These are phyloP conservation scores for Typha latifolia DNA, from an alignment of 176 grass and related monocot genomes.

Conservation along the genomic window DNA sequence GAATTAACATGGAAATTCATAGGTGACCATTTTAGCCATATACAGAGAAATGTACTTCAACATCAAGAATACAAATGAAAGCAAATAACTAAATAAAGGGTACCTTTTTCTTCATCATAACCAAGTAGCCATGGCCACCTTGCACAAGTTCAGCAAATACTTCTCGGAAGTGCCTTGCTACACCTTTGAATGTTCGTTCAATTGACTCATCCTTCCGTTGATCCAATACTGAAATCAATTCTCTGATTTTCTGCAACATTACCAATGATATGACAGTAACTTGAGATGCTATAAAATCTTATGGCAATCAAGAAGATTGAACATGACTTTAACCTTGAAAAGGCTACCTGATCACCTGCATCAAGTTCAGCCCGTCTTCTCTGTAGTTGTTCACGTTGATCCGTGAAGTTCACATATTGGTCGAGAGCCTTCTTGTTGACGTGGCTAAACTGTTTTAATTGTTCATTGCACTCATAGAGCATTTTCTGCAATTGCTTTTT, in stretches of 20 bases:
- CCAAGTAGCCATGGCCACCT: conserved; percentile 82
- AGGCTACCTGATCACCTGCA: conserved; percentile 67
- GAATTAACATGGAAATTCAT: too few relatives aligned
- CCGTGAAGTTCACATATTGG: conserved; percentile 98
- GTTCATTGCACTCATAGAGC: conserved; percentile 82
- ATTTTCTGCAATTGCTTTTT: conserved; percentile 90
- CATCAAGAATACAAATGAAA: not conserved
- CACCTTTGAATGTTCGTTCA: conserved; percentile 98
- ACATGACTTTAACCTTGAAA: not conserved
- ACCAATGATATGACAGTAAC: not conserved
- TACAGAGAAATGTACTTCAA: too few relatives aligned
- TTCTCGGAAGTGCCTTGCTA: conserved; percentile 87
- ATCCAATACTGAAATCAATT: conserved; percentile 86
- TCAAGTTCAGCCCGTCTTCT: conserved; percentile 83
- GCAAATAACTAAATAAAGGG: conserved; percentile 8
- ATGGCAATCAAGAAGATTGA: not conserved
- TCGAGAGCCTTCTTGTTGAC: conserved; percentile 99
- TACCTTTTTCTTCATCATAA: conserved; percentile 99
- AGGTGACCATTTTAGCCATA: too few relatives aligned
- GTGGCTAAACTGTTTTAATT: conserved; percentile 93
- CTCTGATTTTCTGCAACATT: conserved; percentile 81
- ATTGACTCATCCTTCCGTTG: conserved; percentile 99
- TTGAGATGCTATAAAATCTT: not conserved
- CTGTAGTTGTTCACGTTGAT: conserved; percentile 88
- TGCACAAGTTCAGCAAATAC: conserved; percentile 94